Percentiles rank a stretch among this genome's conserved stretches.
Conservation (phyloP, 1,284 basidiomycete species). For the Chalciporus piperatoides region DNA sequence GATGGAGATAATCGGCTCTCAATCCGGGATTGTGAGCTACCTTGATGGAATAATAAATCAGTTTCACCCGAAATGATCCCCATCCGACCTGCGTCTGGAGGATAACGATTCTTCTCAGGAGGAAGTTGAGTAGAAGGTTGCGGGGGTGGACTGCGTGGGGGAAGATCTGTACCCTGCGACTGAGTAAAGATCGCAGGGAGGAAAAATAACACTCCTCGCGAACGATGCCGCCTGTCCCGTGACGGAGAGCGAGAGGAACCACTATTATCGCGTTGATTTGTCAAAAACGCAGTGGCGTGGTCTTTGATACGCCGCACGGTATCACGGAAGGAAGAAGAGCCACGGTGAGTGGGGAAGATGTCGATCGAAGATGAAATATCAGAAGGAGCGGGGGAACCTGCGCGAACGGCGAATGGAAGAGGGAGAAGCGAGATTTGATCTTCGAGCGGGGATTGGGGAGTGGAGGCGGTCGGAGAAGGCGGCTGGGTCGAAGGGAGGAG, state of each 20-base stretch:
- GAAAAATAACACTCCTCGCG: conserved; percentile 72
- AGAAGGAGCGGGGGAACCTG: conserved; percentile 53
- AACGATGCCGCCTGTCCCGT: conserved; percentile 45
- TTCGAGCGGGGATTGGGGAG: conserved; percentile 44
- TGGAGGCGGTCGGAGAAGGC: conserved; percentile 45
- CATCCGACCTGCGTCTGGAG: conserved; percentile 22
- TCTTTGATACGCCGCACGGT: conserved; percentile 53
- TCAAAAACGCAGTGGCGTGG: conserved; percentile 46
- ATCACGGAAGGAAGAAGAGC: conserved; percentile 43
- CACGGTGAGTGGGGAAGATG: conserved; percentile 36
- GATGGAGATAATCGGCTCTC: conserved; percentile 30
- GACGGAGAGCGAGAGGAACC: conserved; percentile 41
- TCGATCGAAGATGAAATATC: conserved; percentile 43
- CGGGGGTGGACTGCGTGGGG: conserved; percentile 33
- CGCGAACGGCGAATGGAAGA: conserved; percentile 54
- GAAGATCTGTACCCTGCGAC: conserved; percentile 46
- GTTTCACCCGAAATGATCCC: conserved; percentile 24
- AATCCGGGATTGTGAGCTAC: conserved; percentile 32
- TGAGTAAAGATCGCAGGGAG: conserved; percentile 74
- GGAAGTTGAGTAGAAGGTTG: conserved; percentile 28
- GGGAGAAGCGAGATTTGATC: conserved; percentile 59
- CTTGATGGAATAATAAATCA: conserved; percentile 27
- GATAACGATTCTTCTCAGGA: conserved; percentile 37
- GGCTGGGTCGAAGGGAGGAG: conserved; percentile 48
- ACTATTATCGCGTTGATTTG: conserved; percentile 37